Evolutionary conservation across 2,329 filamentous ascomycete genomes (phyloP).

Genomic region (Huntiella savannae): DNA sequence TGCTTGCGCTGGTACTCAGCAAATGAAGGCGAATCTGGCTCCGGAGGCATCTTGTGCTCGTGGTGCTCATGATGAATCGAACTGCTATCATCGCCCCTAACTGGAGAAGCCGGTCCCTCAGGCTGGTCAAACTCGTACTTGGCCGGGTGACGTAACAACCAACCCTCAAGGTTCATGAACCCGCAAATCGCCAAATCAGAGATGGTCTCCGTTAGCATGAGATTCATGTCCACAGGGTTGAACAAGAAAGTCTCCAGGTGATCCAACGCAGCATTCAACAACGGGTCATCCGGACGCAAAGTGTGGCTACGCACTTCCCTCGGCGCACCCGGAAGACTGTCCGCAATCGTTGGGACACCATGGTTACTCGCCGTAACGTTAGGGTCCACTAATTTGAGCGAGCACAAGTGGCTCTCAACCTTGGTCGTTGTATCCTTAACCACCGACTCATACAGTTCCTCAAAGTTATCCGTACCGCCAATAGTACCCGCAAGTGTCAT

Average conservation of each 20-base stretch:
- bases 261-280: conserved; percentile 46
- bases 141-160: conserved; percentile 60
- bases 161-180: conserved; percentile 72
- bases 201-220: conserved; percentile 68
- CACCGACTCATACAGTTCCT: conserved; percentile 53
- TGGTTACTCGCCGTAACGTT: conserved; percentile 36
- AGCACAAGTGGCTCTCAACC: conserved; percentile 57
- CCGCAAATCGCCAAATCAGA: conserved; percentile 70
- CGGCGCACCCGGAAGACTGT: conserved; percentile 41
- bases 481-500: conserved; percentile 49
- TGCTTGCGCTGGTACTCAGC: conserved; percentile 20
- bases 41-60: conserved; percentile 18
- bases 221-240: conserved; percentile 80
- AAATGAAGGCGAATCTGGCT: conserved; percentile 22
- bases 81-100: conserved; percentile 21
- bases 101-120: conserved; percentile 13
- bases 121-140: conserved; percentile 37
- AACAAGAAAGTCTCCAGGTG: conserved; percentile 66
- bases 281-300: conserved; percentile 41
- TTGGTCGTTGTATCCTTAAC: conserved; percentile 51
- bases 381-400: conserved; percentile 45
- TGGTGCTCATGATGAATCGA: conserved; percentile 1
- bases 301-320: conserved; percentile 41
- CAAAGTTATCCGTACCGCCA: conserved; percentile 49
- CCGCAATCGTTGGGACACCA: conserved; percentile 33